Evolutionary conservation across 169 alveolate species (phyloP), one percentile per base, ranked within the genome.

Genomic region (Theileria equi): DNA sequence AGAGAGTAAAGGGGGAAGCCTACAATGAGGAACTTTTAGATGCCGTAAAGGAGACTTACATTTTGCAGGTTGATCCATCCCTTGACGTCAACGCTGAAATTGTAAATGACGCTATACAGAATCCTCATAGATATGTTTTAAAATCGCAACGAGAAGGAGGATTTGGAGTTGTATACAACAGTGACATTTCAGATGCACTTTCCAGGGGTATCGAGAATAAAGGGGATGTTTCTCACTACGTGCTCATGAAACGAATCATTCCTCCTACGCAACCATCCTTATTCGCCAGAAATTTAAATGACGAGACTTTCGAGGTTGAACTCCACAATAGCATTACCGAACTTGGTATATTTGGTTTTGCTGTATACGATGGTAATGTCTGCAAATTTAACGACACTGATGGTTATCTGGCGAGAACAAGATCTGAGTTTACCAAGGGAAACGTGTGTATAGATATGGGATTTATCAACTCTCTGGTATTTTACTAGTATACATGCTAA

Each of bases 351-450:
- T 77, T 67, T 32, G 72, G 70, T 26, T 65, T 60, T 45, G 77
- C 81, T 26, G 54, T 67, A 19, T 66, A 50, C 47, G 38, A 64
- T 16, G 81, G 77, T 5, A 23, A 44, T 35, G 57, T 54, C 45
- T 71, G 64, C 25, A 10, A 38, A 7, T 16, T 26, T 32, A 72
- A 77, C 26, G 81, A 77, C 28, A 26, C 60, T 17, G 48, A 65
- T 59, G 86, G 86, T 10, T 77, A 77, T 49, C 70, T 77, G 17
- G 74, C 86, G 11, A 53, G 86, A 19, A 77, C 86, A 11, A 77
- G 68, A 41, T 58, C 59, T 17, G 69, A 58, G 44, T 32, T 29
- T 16, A 50, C 68, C 6, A 50, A 67, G 2, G 82, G 81, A 8
- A n/a, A n/a, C n/a, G n/a, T n/a, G n/a, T n/a, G n/a, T n/a, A n/a